Base-by-base conservation (phyloP, 495 filamentous ascomycete species). In the Aspergillus mulundensis region DNA sequence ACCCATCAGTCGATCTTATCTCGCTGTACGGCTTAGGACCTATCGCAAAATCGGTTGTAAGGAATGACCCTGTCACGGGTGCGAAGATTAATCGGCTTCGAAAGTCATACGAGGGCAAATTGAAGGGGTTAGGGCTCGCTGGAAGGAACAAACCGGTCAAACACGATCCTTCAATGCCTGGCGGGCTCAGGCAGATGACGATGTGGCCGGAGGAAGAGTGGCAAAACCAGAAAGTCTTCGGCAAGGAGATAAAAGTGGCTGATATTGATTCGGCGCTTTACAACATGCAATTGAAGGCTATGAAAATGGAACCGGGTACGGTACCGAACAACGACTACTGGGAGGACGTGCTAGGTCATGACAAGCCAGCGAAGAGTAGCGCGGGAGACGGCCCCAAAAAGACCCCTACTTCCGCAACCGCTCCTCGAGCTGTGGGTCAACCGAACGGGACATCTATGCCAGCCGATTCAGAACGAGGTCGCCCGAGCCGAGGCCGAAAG, bases 41-140 rank as follows among this genome's bases (percentile, higher is more conserved):
- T 46, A 70, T 89, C 51, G 85, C 84, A 45, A 77, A 80, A 55
- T 82, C 77, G 47, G 86, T 89, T 53, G 84, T 83, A 47, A 75
- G 87, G 51, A 77, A 74, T 47, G 84, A 90, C 66, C 81, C 84
- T 4, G 67, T 73, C 5, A 86, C 82, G 6, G 85, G 84, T 39
- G 83, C 84, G 59, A 90, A 89, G 69, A 86, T 85, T 62, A 89
- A 89, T 62, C 83, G 84, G 59, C 73, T 90, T 30, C 73, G 87
- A 53, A 89, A 89, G 65, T 87, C 86, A 15, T 90, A 89, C 66
- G 85, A 89, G 62, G 82, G 83, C 46, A 83, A 88, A 61, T 72
- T 88, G 61, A 86, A 86, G 61, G 72, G 71, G 7, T 60, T 88
- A 19, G 77, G 77, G 20, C 68, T 90, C 20, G 76, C 85, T 21